Percentiles rank a stretch among this genome's conserved stretches.
Conservation (phyloP, 345 rosid genomes). For the Salix exigua region DNA sequence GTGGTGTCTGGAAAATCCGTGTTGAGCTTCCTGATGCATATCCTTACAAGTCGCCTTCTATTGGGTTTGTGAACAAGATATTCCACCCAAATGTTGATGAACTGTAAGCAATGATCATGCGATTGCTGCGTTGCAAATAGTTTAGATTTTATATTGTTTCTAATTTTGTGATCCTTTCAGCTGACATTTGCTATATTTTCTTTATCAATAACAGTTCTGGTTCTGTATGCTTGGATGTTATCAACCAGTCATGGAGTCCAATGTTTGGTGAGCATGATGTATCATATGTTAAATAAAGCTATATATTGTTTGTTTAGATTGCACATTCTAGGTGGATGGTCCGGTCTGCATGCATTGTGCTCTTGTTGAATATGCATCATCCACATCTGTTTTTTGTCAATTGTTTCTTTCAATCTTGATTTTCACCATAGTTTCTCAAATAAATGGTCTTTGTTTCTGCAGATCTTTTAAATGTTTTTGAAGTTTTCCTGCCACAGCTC, state of each 20-base stretch:
- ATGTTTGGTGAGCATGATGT: slow-evolving; percentile 54
- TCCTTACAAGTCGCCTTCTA: slow-evolving; percentile 72
- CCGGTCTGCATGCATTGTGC: not conserved
- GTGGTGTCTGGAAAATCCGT: slow-evolving; percentile 67
- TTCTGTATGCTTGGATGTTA: slow-evolving; percentile 69
- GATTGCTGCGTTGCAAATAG: not conserved
- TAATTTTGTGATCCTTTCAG: not conserved
- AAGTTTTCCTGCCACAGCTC: slow-evolving; percentile 67
- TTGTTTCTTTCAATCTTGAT: not conserved
- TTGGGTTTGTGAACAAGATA: slow-evolving; percentile 72
- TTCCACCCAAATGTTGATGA: slow-evolving; percentile 79
- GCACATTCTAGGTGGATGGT: not conserved
- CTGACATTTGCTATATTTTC: not conserved
- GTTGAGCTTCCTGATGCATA: slow-evolving; percentile 80
- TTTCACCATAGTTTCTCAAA: not conserved
- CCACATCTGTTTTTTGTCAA: not conserved
- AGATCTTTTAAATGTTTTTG: slow-evolving; percentile 71
- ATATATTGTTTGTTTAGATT: not conserved
- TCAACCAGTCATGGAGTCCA: slow-evolving; percentile 81
- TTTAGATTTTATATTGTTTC: not conserved
- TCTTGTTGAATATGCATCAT: not conserved
- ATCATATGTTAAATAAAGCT: not conserved
- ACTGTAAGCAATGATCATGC: slow-evolving; percentile 38
- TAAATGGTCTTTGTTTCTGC: slow-evolving; percentile 21
- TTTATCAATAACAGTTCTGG: slow-evolving; percentile 49